Conservation (phyloP, 2,329 filamentous ascomycete genomes). For the Cladosporium oxysporum region DNA sequence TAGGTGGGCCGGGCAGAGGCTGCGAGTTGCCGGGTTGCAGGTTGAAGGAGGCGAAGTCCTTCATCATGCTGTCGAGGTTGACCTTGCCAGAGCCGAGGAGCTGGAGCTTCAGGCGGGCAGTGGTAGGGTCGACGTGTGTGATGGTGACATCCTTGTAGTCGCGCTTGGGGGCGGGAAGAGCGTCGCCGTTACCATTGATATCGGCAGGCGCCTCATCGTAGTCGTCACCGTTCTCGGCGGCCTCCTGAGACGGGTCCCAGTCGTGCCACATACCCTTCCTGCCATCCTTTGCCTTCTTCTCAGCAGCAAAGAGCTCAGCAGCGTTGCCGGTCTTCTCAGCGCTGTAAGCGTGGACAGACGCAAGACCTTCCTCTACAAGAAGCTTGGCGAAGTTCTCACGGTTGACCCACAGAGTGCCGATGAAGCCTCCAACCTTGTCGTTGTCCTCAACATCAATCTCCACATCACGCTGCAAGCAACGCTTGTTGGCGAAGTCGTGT, state of each 20-base stretch:
- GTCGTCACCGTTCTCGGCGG: conserved; percentile 51
- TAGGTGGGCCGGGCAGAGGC: conserved; percentile 73
- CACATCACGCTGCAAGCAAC: conserved; percentile 90
- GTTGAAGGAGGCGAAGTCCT: conserved; percentile 87
- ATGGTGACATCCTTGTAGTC: conserved; percentile 95
- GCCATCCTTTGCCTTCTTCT: conserved; percentile 85
- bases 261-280: conserved; percentile 89
- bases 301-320: conserved; percentile 81
- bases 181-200: conserved; percentile 52
- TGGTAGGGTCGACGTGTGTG: conserved; percentile 78
- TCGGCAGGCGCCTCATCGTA: conserved; percentile 50
- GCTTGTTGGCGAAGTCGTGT: conserved; percentile 82
- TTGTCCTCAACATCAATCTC: conserved; percentile 93
- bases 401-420: conserved; percentile 89
- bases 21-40: conserved; percentile 77
- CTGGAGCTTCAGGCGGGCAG: conserved; percentile 85
- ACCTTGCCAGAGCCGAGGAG: conserved; percentile 84
- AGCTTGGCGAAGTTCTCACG: conserved; percentile 94
- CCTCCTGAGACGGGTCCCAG: conserved; percentile 88
- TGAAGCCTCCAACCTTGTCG: conserved; percentile 97
- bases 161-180: conserved; percentile 63
- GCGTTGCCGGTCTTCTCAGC: conserved; percentile 93
- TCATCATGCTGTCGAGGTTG: conserved; percentile 85
- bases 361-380: conserved; percentile 89
- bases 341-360: conserved; percentile 89